Evolutionary conservation across 768 basidiomycete species (phyloP), one percentile per base, ranked within the genome.

Genomic region (Amanita pseudoporphyria): DNA sequence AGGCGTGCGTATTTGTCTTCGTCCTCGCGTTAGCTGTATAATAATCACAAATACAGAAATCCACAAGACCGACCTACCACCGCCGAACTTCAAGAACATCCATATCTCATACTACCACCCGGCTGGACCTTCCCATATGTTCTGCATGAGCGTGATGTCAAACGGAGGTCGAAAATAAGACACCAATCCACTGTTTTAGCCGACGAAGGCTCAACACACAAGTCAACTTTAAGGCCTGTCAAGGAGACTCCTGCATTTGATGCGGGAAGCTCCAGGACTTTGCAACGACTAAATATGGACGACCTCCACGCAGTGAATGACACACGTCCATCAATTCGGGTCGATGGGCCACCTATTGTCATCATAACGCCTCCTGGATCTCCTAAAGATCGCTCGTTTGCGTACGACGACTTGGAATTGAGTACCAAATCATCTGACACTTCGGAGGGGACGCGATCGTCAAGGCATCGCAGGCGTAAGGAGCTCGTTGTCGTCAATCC

Each of bases 41-140:
- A 32, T 28, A 37, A 49, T 52, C 26, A 30, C 31, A 24, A 9
- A 41, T 52, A 14, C 50, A 87, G 84, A 49, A 72, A 89, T 57
- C 87, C 90, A 10, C 69, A 74, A 32, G 69, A 79, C 47, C 81
- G 91, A 40, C 82, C 88, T 9, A 74, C 70, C 6, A 85, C 89
- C 9, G 70, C 69, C 14, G 73, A 82, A 49, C 70, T 92, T 45
- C 74, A 78, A 46, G 60, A 67, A 39, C 86, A 91, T 63, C 72
- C 73, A 10, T 90, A 84, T 64, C 70, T 87, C 39, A 58, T 58
- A 52, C 69, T 81, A 30, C 73, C 80, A 40, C 64, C 62, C 16
- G 72, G 69, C 51, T 87, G 84, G 84, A 53, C 46, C 43, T 70
- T 69, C 46, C 48, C 48, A n/a, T 49, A 49, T 21, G 41, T 42